Percentiles rank a stretch among this genome's conserved stretches.
These are phyloP conservation scores for Ophiognomonia clavigignenti-juglandacearum DNA, from an alignment of 2,329 filamentous ascomycete genomes.

Conservation along the genomic window DNA sequence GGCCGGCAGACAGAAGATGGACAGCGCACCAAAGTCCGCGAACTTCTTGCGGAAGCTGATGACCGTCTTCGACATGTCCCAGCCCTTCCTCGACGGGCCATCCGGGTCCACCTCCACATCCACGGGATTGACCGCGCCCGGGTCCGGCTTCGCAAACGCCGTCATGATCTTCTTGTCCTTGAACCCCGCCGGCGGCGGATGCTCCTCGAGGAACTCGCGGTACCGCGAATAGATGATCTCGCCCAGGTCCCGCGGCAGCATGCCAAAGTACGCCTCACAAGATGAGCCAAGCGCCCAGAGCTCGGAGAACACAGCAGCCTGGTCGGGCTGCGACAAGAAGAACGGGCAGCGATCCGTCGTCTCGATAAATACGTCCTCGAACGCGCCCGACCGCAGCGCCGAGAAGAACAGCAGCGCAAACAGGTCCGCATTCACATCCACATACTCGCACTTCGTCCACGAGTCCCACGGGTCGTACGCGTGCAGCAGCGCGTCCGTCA, in stretches of 20 bases:
- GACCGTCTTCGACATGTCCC: slow-evolving; percentile 14
- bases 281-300: slow-evolving; percentile 59
- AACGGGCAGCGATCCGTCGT: slow-evolving; percentile 58
- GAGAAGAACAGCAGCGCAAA: slow-evolving; percentile 54
- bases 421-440: slow-evolving; percentile 48
- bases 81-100: slow-evolving; percentile 17
- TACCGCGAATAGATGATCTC: slow-evolving; percentile 33
- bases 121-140: not conserved
- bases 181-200: slow-evolving; percentile 22
- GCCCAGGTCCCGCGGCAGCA: slow-evolving; percentile 43
- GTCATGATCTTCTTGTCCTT: slow-evolving; percentile 28
- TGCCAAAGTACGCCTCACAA: slow-evolving; percentile 58
- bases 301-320: slow-evolving; percentile 60
- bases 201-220: slow-evolving; percentile 21
- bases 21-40: slow-evolving; percentile 50
- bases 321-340: slow-evolving; percentile 56
- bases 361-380: slow-evolving; percentile 60
- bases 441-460: slow-evolving; percentile 20
- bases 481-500: slow-evolving; percentile 32
- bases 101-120: slow-evolving; percentile 16
- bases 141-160: slow-evolving; percentile 27
- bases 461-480: slow-evolving; percentile 24
- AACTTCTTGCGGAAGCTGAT: slow-evolving; percentile 21
- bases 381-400: slow-evolving; percentile 47
- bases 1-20: slow-evolving; percentile 59